Evolutionary conservation across 225 moss, liverwort and hornwort species (phyloP), one percentile per base, ranked within the genome.

Genomic region (Marchantia polymorpha): DNA sequence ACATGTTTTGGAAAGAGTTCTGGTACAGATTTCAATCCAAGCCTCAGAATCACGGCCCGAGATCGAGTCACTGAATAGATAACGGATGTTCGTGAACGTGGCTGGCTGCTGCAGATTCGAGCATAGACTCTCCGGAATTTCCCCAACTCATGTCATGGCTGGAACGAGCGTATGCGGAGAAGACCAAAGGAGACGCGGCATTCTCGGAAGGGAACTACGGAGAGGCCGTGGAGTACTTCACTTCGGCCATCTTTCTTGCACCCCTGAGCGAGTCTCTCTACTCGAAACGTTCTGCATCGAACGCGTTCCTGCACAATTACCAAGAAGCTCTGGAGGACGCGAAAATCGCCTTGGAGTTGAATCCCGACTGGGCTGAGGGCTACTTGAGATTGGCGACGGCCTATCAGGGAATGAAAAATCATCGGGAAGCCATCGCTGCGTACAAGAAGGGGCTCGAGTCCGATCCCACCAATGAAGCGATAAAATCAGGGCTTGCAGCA

Each of bases 221-320:
- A 68, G 90, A 86, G 13, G 92, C 92, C 30, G 85, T 81, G n/a
- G 69, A 65, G 60, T 75, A 86, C 52, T 92, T 90, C 30, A 86
- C 91, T 39, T 86, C 89, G 10, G 92, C 92, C 22, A 80, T 91
- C 17, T 79, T 78, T 12, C 70, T 89, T 1, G 84, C 92, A 19
- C 90, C 92, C 39, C 84, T 80, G 0, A 91, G 89, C 76, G 89
- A 92, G 75, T 89, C 89, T 16, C 46, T 92, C 12, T 89, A 85
- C 63, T 90, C 90, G 56, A 92, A 92, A 64, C 92, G 90, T 27
- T 92, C 92, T 51, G 92, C 92, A 26, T 86, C 90, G 50, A 90
- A 82, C 70, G 89, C 92, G 26, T 88, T 88, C 0, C 48, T 89
- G 0, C 86, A 86, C 52, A 88, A 85, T 81, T 92, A 89, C 20